A percentile compares a stretch with the other conserved stretches of the same genome.
phyloP scores from a whole-genome alignment of 371 early-diverging fungal genomes.

The Catenaria anguillulae region DNA sequence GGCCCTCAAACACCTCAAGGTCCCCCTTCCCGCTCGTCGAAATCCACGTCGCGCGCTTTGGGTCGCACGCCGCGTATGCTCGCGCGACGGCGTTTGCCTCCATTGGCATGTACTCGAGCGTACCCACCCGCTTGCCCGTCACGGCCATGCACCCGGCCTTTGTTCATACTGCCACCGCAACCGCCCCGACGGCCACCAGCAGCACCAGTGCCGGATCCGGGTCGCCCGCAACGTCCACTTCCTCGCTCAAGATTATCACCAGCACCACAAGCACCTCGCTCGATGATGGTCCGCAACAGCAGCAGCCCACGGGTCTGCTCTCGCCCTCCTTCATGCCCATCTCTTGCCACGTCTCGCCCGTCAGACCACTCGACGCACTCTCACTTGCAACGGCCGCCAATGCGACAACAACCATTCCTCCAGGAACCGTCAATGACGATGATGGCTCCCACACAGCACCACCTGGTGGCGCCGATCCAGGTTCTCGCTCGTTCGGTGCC shows the following conservation, averaged over 20 bases:
- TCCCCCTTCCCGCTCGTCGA: background rate
- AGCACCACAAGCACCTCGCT: no score
- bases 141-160: background rate
- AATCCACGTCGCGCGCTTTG: background rate
- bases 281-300: no score
- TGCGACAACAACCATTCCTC: no score
- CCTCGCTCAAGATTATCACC: no score
- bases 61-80: background rate
- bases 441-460: no score
- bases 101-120: background rate
- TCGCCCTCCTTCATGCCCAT: background rate
- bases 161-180: background rate
- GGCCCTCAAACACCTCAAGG: no score
- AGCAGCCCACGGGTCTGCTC: no score
- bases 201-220: no score
- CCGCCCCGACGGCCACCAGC: background rate
- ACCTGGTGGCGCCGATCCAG: no score
- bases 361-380: background rate
- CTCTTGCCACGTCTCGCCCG: background rate
- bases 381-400: background rate
- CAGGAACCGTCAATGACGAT: no score
- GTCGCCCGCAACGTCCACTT: no score
- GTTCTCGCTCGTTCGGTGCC: no score
- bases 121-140: background rate
- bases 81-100: background rate